Base-by-base conservation (phyloP, 2,329 filamentous ascomycete species). In the Phyllosticta citrichinensis region DNA sequence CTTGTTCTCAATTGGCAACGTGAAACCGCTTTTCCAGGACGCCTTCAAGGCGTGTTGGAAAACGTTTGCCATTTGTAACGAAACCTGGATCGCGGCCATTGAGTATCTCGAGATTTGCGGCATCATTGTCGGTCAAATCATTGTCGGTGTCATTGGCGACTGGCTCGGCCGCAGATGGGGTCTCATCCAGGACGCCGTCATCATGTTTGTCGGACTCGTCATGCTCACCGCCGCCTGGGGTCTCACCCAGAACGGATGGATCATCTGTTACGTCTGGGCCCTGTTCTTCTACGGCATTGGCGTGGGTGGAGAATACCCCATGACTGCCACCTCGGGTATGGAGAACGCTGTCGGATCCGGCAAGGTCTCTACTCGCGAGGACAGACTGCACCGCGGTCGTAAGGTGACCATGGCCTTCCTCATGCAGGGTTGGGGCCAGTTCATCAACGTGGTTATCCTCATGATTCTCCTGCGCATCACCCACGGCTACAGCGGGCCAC, bases 351-450 rank as follows among this genome's bases (percentile, higher is more conserved):
- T 92, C 54, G 85, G 89, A n/a, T 76, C 90, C 47, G 92, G 93
- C 64, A 92, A 87, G 73, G 78, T 96, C 59, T 97, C 93, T 6
- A 96, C 91, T 62, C 87, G 87, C 64, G 91, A 96, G 59, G 93
- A 97, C 73, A 90, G 93, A 72, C 85, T 97, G 58, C 93, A 97
- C 79, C 91, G 93, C 76, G 93, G 93, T 65, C 89, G 93, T 71
- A 96, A 96, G 75, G 93, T 97, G 72, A 96, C 91, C 66, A 91
- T 88, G 74, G 92, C 93, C 62, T 97, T 97, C 80, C 76, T 97
- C 76, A 97, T 97, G 93, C 93, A 97, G 76, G 93, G 93, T 60
- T 97, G 93, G 93, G 93, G 93, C 66, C 93, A 97, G 75, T 89
- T 96, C 73, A 80, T 89, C 79, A 97, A 97, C 83, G 93, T 97